These are phyloP conservation scores for Helotiales sp. DNA, from an alignment of 2,329 filamentous ascomycete genomes.

Conservation along the genomic window DNA sequence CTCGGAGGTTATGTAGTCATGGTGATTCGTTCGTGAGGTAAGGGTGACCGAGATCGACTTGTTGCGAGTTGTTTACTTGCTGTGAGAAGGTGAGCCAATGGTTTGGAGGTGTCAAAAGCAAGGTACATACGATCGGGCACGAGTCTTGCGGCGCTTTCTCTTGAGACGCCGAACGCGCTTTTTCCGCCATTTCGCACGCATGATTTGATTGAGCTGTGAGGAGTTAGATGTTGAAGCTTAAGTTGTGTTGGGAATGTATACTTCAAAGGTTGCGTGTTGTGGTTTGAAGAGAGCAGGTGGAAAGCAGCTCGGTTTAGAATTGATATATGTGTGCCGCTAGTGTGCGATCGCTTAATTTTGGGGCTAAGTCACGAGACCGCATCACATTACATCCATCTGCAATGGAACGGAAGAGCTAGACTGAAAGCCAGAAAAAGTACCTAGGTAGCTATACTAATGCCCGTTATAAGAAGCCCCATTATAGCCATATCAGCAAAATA, in stretches of 20 bases:
- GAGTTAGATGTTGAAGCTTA: neutral
- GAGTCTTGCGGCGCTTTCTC: slow-evolving; percentile 99
- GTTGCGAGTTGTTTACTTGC: slow-evolving; percentile 45
- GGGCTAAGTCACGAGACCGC: no score
- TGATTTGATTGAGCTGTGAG: slow-evolving; percentile 29
- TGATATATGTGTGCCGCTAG: no score
- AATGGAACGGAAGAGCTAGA: no score
- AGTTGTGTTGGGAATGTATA: neutral
- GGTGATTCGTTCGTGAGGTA: slow-evolving; percentile 32
- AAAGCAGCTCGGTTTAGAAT: no score
- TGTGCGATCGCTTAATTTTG: no score
- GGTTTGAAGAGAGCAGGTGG: no score
- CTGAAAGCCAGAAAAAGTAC: no score
- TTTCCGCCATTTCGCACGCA: slow-evolving; percentile 99
- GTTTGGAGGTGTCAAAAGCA: neutral
- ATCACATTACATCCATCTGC: no score
- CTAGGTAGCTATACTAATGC: no score
- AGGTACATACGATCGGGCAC: slow-evolving; percentile 83
- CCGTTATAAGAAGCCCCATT: no score
- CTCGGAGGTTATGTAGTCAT: slow-evolving; percentile 38
- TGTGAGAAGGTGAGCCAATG: slow-evolving; percentile 29
- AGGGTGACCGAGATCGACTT: slow-evolving; percentile 43
- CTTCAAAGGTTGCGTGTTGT: no score
- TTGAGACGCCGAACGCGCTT: slow-evolving; percentile 99
- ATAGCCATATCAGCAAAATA: no score